Evolutionary conservation across 257 asterid genomes (phyloP), one percentile per base, ranked within the genome.

Genomic region (Ilex asprella): DNA sequence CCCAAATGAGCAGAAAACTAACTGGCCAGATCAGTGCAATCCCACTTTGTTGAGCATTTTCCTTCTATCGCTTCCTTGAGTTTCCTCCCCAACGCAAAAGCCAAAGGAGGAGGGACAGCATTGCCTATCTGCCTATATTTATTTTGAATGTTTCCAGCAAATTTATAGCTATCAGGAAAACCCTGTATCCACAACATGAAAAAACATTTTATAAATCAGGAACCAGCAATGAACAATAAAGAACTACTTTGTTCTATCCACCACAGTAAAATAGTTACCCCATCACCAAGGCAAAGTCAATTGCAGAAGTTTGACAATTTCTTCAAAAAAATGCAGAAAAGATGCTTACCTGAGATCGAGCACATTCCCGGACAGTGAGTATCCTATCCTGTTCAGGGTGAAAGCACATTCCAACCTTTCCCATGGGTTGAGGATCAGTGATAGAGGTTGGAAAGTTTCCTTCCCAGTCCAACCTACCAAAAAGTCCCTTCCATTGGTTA

Each of bases 91-190:
- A 89, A 68, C 15, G 96, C 99, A 73, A 82, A 89, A 2, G 99
- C 96, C 51, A 92, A 70, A 64, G 96, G 97, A 53, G 97, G 98
- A 52, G 96, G 97, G 68, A 92, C 99, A 1, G 96, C 98, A 74
- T 92, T 92, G 12, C 99, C 99, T 51, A 92, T 86, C 78, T 92
- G 96, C 63, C 97, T 68, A 76, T 86, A 95, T 84, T 83, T 86
- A 77, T 81, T 81, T n/a, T 81, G 76, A 62, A 83, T 76, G 16
- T 67, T 75, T 31, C 97, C 95, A 54, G 83, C 70, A 70, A 88
- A 88, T 49, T 78, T 78, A 65, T 84, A 88, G 78, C 82, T 80
- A 66, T 88, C 97, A 0, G 85, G 89, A 61, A 91, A 91, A 30
- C 97, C 98, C 98, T 91, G 81, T 77, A 74, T 27, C 30, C 31